Percentiles rank a stretch among this genome's conserved stretches.
Conservation (phyloP, 2,329 filamentous ascomycete species). For the Venturia aucupariae region DNA sequence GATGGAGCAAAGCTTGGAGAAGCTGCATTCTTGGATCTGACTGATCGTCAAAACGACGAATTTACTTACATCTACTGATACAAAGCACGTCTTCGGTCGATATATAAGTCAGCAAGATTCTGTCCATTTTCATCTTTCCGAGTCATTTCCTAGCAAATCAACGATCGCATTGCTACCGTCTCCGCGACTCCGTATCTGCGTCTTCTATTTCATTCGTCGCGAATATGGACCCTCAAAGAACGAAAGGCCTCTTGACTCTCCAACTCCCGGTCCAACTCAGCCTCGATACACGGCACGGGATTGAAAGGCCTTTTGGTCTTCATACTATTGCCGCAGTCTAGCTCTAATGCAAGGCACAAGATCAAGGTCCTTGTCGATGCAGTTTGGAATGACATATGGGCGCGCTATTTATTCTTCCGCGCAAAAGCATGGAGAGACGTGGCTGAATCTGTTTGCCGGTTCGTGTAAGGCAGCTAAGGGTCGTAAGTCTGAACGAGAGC, state of each 20-base stretch:
- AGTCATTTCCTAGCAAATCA: not conserved
- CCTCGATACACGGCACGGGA: not conserved
- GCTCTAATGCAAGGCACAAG: not conserved
- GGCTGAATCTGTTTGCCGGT: too few species aligned
- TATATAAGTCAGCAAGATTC: too few species aligned
- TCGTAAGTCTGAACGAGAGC: too few species aligned
- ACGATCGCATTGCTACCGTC: not conserved
- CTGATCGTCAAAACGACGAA: slow-evolving; percentile 58
- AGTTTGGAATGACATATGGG: not conserved
- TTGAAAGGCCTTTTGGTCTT: not conserved
- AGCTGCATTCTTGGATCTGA: slow-evolving; percentile 50
- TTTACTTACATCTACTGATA: slow-evolving; percentile 49
- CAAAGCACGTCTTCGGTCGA: not conserved
- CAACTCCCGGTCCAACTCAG: too few species aligned
- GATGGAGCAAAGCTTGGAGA: slow-evolving; percentile 32
- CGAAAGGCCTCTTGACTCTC: not conserved
- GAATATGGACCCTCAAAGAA: not conserved
- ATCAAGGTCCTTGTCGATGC: not conserved
- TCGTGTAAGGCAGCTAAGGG: too few species aligned
- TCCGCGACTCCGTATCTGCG: not conserved
- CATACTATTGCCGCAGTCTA: not conserved
- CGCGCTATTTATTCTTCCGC: too few species aligned
- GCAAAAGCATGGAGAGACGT: too few species aligned
- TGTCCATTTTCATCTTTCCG: not conserved
- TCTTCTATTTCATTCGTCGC: not conserved